Base-by-base conservation (phyloP, 257 asterid species). In the Solanum bulbocastanum region DNA sequence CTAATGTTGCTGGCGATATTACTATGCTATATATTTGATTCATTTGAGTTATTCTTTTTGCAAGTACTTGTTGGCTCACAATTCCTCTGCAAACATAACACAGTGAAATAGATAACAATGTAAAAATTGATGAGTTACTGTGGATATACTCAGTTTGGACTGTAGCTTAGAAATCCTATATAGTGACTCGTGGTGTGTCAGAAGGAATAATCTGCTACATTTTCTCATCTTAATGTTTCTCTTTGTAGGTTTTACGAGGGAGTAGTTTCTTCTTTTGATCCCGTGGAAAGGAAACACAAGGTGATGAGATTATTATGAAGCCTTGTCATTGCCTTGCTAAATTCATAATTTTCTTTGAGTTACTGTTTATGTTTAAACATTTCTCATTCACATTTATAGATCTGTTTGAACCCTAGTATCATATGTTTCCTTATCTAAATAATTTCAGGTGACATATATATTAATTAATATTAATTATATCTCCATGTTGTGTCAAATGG, bases 201-300 rank as follows among this genome's bases (percentile, higher is more conserved):
- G 44, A 73, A n/a, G 39, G 32, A 83, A 22, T 16, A 30, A 27
- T 85, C 32, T 25, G 42, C 30, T 52, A 42, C 40, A 8, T 58
- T 56, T 86, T 88, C 92, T 87, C 86, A 87, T 82, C 35, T 46
- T 88, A 40, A 42, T 23, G 32, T 42, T 88, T 88, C 82, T 87
- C 73, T 88, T 37, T 91, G 90, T 91, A 94, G 96, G 91, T 94
- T 90, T 87, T 94, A 93, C 87, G 20, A 89, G 9, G 96, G 94
- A 89, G 74, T 83, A 42, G 87, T 94, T 87, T 56, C 15, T 68
- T 92, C 90, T 84, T 94, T 85, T 87, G 94, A 94, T 66, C 91
- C 92, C 13, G 86, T 79, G 88, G 85, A 90, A 62, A 89, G 74
- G 90, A 94, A 88, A 86, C 94, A 94, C 89, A 87, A 40, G 95